These are phyloP conservation scores for cucumber (Cucumis sativus) DNA, from an alignment of 306 rosid species.

Conservation along the genomic window DNA sequence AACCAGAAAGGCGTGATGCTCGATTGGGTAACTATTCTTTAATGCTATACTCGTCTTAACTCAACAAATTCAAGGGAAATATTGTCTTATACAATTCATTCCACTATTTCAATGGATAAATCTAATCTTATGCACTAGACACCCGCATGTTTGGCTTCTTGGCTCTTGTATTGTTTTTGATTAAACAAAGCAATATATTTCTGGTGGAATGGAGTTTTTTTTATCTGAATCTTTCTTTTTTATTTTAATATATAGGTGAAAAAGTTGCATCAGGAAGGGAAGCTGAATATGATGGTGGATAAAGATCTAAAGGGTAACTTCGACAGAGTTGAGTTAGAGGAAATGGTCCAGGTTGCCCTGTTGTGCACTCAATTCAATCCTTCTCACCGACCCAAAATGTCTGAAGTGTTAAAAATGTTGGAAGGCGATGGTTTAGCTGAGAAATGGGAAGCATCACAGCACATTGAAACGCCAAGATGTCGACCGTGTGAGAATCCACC, in stretches of 20 bases:
- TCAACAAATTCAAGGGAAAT: neutral
- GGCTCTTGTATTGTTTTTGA: neutral
- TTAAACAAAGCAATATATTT: neutral
- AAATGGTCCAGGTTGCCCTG: slow-evolving; percentile 92
- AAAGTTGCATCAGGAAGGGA: slow-evolving; percentile 79
- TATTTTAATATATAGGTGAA: slow-evolving; percentile 45
- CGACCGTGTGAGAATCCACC: slow-evolving; percentile 53
- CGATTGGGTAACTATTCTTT: slow-evolving; percentile 57
- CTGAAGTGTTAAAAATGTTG: slow-evolving; percentile 85
- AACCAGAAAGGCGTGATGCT: slow-evolving; percentile 96
- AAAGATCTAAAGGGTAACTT: slow-evolving; percentile 65
- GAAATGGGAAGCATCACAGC: slow-evolving; percentile 94
- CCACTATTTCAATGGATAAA: neutral
- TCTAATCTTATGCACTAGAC: neutral
- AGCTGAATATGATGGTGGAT: slow-evolving; percentile 68
- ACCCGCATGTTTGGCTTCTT: neutral
- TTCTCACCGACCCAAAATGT: slow-evolving; percentile 81
- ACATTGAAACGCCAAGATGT: slow-evolving; percentile 55
- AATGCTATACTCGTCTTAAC: neutral
- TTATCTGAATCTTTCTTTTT: neutral
- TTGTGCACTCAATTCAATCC: slow-evolving; percentile 90
- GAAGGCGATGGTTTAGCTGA: slow-evolving; percentile 97
- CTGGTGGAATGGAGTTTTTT: neutral
- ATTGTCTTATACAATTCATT: neutral
- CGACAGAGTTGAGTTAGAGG: slow-evolving; percentile 70